A percentile compares a stretch with the other conserved stretches of the same genome.
Evolutionary conservation across 176 grass and related monocot genomes (phyloP).

Genomic region (Oryza glumipatula): DNA sequence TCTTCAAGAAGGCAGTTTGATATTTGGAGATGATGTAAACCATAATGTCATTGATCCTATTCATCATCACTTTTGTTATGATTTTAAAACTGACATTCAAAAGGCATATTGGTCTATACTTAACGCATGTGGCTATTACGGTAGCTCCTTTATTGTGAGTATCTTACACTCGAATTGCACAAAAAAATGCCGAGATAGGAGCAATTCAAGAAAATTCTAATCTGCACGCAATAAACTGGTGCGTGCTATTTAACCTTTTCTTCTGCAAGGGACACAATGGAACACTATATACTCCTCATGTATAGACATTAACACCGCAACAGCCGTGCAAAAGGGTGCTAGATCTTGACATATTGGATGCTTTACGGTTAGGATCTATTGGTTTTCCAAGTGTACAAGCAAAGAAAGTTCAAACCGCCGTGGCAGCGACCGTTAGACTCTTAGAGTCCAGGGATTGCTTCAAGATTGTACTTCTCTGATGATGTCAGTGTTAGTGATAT

Average conservation of each 20-base stretch:
- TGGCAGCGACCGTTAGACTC: slow-evolving; percentile 44
- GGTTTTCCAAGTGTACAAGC: neutral
- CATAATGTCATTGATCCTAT: too few relatives aligned
- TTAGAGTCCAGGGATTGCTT: slow-evolving; percentile 86
- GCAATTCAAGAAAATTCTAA: slow-evolving; percentile 4
- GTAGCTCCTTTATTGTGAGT: too few relatives aligned
- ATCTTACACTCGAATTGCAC: neutral
- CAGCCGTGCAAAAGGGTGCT: neutral
- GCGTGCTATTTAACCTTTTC: neutral
- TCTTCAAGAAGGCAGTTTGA: too few relatives aligned
- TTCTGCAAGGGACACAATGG: neutral
- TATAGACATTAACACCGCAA: neutral
- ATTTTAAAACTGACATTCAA: too few relatives aligned
- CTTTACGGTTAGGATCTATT: slow-evolving; percentile 25
- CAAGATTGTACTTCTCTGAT: slow-evolving; percentile 80
- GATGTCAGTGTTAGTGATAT: neutral
- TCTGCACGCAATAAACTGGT: neutral
- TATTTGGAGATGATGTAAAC: too few relatives aligned
- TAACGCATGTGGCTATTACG: neutral
- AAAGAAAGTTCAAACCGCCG: neutral
- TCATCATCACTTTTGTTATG: too few relatives aligned
- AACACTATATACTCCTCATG: slow-evolving; percentile 7
- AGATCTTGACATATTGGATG: neutral
- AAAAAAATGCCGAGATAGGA: neutral
- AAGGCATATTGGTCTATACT: too few relatives aligned